phyloP scores from a whole-genome alignment of 345 rosid species.

The Mangifera indica region DNA sequence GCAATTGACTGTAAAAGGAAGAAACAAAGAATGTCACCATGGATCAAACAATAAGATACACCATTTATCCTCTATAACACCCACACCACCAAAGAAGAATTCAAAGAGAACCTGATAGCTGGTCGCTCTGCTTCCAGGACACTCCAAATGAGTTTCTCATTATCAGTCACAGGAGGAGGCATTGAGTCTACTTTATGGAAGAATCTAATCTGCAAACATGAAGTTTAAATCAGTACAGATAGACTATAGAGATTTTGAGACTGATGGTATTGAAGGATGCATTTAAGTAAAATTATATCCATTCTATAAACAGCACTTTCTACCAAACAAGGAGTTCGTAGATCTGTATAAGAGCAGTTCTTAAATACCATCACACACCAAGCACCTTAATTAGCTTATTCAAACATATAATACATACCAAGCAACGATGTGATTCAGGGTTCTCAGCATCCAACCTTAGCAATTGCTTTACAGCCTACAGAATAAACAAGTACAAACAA shows the following conservation, averaged over 20 bases:
- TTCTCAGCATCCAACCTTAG: conserved; percentile 78
- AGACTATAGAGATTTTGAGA: conserved; percentile 1
- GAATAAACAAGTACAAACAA: not conserved
- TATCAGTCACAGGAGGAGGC: conserved; percentile 59
- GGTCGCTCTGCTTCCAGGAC: conserved; percentile 92
- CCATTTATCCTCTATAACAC: not conserved
- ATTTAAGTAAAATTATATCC: not conserved
- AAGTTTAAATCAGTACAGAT: conserved; percentile 12
- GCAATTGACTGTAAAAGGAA: conserved; percentile 64
- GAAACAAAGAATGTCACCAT: conserved; percentile 4
- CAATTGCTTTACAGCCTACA: conserved; percentile 87
- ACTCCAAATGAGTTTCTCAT: conserved; percentile 84
- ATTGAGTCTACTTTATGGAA: conserved; percentile 66
- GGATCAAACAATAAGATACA: conserved; percentile 10
- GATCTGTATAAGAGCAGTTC: not conserved
- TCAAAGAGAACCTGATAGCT: conserved; percentile 58
- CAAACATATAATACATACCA: conserved; percentile 49
- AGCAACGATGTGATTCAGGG: conserved; percentile 84
- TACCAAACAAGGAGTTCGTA: not conserved
- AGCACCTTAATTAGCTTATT: not conserved
- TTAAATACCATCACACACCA: not conserved
- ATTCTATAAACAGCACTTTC: not conserved
- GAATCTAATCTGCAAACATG: conserved; percentile 65
- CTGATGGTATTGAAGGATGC: conserved; percentile 1
- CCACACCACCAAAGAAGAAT: not conserved